Base-by-base conservation (phyloP, 768 basidiomycete genomes). In the Leccinellum albellum region DNA sequence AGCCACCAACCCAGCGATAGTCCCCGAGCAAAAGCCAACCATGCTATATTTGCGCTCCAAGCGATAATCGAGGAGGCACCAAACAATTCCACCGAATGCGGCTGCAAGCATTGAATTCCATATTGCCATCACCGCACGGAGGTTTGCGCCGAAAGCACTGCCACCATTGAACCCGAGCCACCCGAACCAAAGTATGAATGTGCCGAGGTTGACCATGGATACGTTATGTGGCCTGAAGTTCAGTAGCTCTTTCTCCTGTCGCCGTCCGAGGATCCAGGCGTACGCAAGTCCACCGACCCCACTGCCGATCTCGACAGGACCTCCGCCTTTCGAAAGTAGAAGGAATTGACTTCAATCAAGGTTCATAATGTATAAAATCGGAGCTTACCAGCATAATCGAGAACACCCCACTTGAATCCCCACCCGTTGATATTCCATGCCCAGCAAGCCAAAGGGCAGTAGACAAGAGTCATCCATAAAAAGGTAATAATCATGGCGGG, bases 131-230 rank as follows among this genome's bases (percentile, higher is more conserved):
- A 93, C 79, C 3, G 91, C 92, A 50, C 93, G 86, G 40, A 95
- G 77, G 73, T 94, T 94, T 33, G 91, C 91, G 28, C 89, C 89
- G 63, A 91, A 90, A 3, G 91, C 89, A 55, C 87, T 89, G 24
- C 93, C 93, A 49, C 89, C 93, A 74, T 94, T 95, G 79, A 94
- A 93, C n/a, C 88, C 90, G 55, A 87, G 74, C 85, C 86, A 91
- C 24, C 91, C 91, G 68, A 94, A 88, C 89, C 88, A 93, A 53
- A 93, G 84, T 60, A 94, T 81, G 63, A 86, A 88, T 9, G 89
- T 94, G 61, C 93, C 92, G 54, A 94, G 80, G 62, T 82, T 82
- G 64, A 94, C 89, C 70, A 89, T 76, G 31, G 88, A 85, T 21
- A 93, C 91, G 69, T 93, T 92, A 73, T 95, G 91, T 8, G 93